Conservation (phyloP, 108 stramenopile species). For the Skeletonema costatum region DNA sequence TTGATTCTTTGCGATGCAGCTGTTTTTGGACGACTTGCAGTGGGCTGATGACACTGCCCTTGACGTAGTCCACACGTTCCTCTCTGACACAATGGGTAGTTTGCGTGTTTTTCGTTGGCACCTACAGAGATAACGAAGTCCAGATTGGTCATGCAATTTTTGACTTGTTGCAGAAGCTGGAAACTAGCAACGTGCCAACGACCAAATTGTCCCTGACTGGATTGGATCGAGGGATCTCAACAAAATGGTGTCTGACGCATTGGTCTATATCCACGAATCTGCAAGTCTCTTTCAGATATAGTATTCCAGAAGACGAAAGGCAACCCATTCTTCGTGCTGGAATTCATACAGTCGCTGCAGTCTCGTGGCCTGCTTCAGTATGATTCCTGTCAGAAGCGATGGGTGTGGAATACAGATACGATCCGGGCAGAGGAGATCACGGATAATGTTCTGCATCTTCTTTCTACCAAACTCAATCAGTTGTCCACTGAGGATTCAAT, state of each 20-base stretch:
- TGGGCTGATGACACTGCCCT: no score
- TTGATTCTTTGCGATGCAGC: conserved; percentile 4
- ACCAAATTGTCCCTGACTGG: conserved; percentile 9
- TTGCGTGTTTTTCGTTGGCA: no score
- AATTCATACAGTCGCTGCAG: no score
- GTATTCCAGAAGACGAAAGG: conserved; percentile 36
- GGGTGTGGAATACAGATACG: conserved; percentile 35
- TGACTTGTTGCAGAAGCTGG: conserved; percentile 10
- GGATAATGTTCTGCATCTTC: no score
- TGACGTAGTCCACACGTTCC: no score
- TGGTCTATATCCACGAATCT: conserved; percentile 24
- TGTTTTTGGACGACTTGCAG: conserved; percentile 14
- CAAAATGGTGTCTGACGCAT: conserved; percentile 28
- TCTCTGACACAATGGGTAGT: no score
- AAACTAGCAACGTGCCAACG: conserved; percentile 4
- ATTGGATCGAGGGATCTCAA: conserved; percentile 16
- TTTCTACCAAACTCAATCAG: no score
- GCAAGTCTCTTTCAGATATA: conserved; percentile 17
- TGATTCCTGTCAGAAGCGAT: conserved; percentile 22
- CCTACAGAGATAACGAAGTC: conserved; percentile 33
- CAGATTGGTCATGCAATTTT: conserved; percentile 20
- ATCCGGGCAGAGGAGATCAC: conserved; percentile 8
- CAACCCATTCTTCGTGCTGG: conserved; percentile 14
- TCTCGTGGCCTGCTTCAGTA: conserved; percentile 16
- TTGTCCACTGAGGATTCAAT: no score